Evolutionary conservation across 1,284 basidiomycete genomes (phyloP), one percentile per base, ranked within the genome.

Genomic region (Rhodotorula mucilaginosa): DNA sequence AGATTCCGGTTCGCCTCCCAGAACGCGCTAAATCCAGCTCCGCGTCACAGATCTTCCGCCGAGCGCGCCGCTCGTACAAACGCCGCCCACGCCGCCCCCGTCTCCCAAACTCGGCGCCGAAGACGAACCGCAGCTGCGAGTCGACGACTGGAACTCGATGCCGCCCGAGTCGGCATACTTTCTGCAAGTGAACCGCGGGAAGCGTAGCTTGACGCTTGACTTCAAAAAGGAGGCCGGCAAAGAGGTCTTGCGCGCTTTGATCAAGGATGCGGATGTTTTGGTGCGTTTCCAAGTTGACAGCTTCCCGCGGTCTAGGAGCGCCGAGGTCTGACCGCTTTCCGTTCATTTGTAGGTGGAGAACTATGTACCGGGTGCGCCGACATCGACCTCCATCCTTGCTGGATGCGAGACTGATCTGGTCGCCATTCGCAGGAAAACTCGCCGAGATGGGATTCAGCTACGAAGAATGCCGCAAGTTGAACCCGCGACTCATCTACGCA

Each of bases 131-230:
- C 19, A 75, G 64, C 44, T 74, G 80, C 34, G 86, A 1, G 80
- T 85, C 12, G 87, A 93, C 78, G 79, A 80, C 62, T 82, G 81
- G 81, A 74, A 74, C 39, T 73, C 75, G 19, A 84, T 93, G 0
- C 93, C 93, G 6, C 87, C 92, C 15, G 94, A 97, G 81, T 92
- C 91, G 5, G 92, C 95, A 0, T 98, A 98, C 81, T 98, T 97
- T 79, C 86, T 98, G 21, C 86, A 89, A 3, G 88, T 87, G 2
- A 98, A 98, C 81, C 85, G 95, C 5, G 72, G 72, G 18, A 73
- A 77, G 54, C 60, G 71, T 12, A 78, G 79, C 7, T 85, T 97
- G 64, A 94, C 92, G 3, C 84, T 92, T 26, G 92, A 98, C 81
- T 88, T 98, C 82, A 97, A 97, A 81, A 82, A 83, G 2, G 82